These are phyloP conservation scores for Penicillium brasilianum DNA, from an alignment of 2,329 filamentous ascomycete species.

Conservation along the genomic window DNA sequence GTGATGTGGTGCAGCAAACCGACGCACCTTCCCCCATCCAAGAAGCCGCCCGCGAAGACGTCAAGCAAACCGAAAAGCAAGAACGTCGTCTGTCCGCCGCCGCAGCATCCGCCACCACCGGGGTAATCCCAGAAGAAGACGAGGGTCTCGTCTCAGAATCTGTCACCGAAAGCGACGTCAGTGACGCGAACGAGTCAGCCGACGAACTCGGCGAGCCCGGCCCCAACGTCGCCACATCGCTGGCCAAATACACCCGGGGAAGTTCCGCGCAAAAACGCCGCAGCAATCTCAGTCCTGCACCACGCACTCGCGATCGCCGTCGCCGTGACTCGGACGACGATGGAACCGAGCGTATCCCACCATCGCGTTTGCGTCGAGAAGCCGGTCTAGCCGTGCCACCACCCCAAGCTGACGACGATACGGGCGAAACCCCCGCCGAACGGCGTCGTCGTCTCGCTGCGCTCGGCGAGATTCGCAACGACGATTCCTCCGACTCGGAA, in stretches of 20 bases:
- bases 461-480: slow-evolving; percentile 42
- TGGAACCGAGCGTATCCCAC: slow-evolving; percentile 49
- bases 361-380: slow-evolving; percentile 41
- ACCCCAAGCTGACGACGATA: slow-evolving; percentile 41
- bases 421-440: slow-evolving; percentile 52
- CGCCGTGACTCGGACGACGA: slow-evolving; percentile 50
- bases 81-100: slow-evolving; percentile 33
- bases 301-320: slow-evolving; percentile 28
- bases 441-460: slow-evolving; percentile 53
- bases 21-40: slow-evolving; percentile 49
- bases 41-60: slow-evolving; percentile 42
- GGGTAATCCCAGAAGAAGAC: slow-evolving; percentile 22
- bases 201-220: slow-evolving; percentile 32
- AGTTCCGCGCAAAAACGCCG: slow-evolving; percentile 48
- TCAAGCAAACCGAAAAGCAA: slow-evolving; percentile 33
- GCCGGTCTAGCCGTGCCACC: slow-evolving; percentile 37
- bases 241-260: slow-evolving; percentile 43
- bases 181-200: slow-evolving; percentile 28
- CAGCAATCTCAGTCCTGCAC: slow-evolving; percentile 39
- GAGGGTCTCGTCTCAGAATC: slow-evolving; percentile 32
- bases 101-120: slow-evolving; percentile 19
- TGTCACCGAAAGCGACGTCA: slow-evolving; percentile 30
- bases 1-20: slow-evolving; percentile 50
- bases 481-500: slow-evolving; percentile 37
- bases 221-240: slow-evolving; percentile 44